Percentiles rank a stretch among this genome's conserved stretches.
Conservation (phyloP, 495 filamentous ascomycete genomes). For the Neurospora africana region DNA sequence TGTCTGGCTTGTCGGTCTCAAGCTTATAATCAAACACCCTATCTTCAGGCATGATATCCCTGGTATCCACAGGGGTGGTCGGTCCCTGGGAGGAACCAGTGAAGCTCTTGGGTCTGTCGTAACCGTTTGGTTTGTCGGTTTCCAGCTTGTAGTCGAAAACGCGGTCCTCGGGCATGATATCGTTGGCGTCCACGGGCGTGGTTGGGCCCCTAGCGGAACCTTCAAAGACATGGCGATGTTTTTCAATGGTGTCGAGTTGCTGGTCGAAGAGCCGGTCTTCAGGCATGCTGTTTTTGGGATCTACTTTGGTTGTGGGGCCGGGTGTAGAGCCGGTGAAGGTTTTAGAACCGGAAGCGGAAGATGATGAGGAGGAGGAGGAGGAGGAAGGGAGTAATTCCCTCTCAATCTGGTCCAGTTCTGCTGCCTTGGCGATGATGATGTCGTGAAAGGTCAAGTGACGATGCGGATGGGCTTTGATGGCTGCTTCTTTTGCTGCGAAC, state of each 20-base stretch:
- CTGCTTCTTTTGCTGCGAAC: slow-evolving; percentile 57
- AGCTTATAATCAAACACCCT: background rate
- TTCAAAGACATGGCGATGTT: background rate
- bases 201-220: background rate
- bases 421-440: slow-evolving; percentile 28
- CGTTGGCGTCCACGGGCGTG: background rate
- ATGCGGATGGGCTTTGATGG: slow-evolving; percentile 46
- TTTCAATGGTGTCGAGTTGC: background rate
- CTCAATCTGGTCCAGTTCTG: background rate
- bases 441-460: slow-evolving; percentile 35
- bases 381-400: background rate
- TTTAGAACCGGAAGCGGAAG: background rate
- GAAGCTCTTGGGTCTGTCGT: background rate
- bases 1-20: background rate
- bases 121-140: background rate
- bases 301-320: background rate
- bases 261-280: background rate
- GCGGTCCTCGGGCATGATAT: background rate
- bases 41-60: background rate
- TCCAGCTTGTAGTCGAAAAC: background rate
- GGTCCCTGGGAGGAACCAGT: background rate
- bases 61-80: background rate
- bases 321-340: background rate
- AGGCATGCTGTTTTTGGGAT: background rate
- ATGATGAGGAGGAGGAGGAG: background rate